Conservation (phyloP, 148 eudicot species). For the Cornus florida region DNA sequence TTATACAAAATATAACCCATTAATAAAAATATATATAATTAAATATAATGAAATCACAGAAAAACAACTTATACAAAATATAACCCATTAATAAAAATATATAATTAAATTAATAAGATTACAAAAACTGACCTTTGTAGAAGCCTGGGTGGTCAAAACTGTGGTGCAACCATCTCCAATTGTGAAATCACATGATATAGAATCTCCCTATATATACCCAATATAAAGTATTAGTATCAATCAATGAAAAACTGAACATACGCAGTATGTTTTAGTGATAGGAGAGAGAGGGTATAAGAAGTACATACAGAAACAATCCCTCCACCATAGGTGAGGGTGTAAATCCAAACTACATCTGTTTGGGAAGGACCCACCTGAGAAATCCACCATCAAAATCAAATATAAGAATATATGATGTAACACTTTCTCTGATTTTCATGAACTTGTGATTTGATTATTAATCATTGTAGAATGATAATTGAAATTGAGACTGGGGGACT, state of each 20-base stretch:
- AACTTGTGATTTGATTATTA: background rate
- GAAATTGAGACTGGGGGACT: background rate
- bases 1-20: background rate
- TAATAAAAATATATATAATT: background rate
- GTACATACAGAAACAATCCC: slow-evolving; percentile 85
- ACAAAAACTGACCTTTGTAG: slow-evolving; percentile 68
- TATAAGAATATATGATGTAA: background rate
- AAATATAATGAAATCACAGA: too few relatives aligned
- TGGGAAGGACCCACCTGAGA: slow-evolving; percentile 69
- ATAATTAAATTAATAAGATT: background rate
- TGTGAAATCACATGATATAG: slow-evolving; percentile 51
- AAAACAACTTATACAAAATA: background rate
- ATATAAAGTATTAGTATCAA: background rate
- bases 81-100: background rate
- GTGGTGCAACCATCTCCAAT: slow-evolving; percentile 85
- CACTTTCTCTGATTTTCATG: background rate
- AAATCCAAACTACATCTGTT: slow-evolving; percentile 89
- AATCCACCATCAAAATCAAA: slow-evolving; percentile 6
- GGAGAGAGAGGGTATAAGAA: background rate
- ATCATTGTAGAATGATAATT: background rate
- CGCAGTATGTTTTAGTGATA: background rate
- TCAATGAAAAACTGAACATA: background rate
- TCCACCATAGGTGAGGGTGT: slow-evolving; percentile 89
- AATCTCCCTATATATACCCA: slow-evolving; percentile 59
- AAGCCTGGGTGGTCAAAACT: slow-evolving; percentile 92